These are phyloP conservation scores for Aspergillus amoenus DNA, from an alignment of 2,329 filamentous ascomycete genomes.

Conservation along the genomic window DNA sequence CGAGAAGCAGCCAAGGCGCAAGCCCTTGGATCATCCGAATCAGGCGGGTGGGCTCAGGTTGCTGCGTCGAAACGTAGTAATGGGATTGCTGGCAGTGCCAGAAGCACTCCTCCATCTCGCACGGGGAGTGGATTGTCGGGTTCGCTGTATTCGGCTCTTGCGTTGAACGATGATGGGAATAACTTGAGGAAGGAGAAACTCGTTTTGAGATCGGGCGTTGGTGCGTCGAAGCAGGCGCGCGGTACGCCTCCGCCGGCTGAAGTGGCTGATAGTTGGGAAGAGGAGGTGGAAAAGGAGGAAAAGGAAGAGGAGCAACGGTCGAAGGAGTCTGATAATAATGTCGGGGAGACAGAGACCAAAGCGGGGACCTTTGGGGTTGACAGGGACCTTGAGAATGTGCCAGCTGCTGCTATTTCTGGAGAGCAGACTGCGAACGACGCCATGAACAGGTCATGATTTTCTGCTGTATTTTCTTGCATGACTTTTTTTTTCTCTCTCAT, in stretches of 20 bases:
- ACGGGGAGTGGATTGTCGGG: slow-evolving; percentile 10
- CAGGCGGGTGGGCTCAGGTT: slow-evolving; percentile 43
- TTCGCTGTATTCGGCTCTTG: slow-evolving; percentile 33
- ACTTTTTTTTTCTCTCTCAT: not conserved
- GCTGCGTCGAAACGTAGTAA: slow-evolving; percentile 34
- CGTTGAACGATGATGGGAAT: slow-evolving; percentile 20
- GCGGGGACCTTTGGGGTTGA: not conserved
- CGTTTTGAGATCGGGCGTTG: slow-evolving; percentile 37
- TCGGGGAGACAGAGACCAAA: no score
- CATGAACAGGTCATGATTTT: not conserved
- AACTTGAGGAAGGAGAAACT: slow-evolving; percentile 31
- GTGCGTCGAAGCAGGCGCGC: slow-evolving; percentile 29
- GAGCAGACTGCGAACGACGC: not conserved
- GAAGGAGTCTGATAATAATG: slow-evolving; percentile 13
- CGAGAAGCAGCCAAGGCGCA: slow-evolving; percentile 29
- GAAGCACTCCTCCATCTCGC: slow-evolving; percentile 23
- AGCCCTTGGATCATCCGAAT: slow-evolving; percentile 4
- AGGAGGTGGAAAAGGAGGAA: slow-evolving; percentile 46
- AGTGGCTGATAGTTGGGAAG: slow-evolving; percentile 49
- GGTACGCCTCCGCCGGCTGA: slow-evolving; percentile 23
- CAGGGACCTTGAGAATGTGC: not conserved
- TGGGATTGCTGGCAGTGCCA: slow-evolving; percentile 21
- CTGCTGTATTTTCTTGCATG: not conserved
- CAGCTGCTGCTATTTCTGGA: not conserved
- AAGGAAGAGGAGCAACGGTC: slow-evolving; percentile 24